Conservation (phyloP, 495 filamentous ascomycete genomes). For the Cairneyella variabilis region DNA sequence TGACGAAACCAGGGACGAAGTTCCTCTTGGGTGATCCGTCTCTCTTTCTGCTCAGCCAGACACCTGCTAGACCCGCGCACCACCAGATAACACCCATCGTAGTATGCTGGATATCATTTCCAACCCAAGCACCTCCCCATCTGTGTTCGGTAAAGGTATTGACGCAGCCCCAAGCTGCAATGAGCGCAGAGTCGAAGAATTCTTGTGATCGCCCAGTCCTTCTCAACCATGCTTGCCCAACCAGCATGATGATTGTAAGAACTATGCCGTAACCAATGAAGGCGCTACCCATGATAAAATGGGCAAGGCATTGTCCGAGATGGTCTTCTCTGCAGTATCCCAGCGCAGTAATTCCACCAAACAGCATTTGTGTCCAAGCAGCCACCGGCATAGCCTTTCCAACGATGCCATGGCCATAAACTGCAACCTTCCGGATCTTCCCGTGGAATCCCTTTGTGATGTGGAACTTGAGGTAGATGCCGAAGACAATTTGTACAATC, state of each 20-base stretch:
- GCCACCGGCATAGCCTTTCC: slow-evolving; percentile 85
- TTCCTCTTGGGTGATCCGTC: slow-evolving; percentile 88
- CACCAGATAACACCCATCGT: slow-evolving; percentile 98
- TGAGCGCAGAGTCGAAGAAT: slow-evolving; percentile 91
- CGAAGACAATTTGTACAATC: slow-evolving; percentile 70
- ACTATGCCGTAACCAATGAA: slow-evolving; percentile 93
- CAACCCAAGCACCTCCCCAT: slow-evolving; percentile 88
- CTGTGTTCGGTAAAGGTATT: slow-evolving; percentile 98
- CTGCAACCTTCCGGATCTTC: slow-evolving; percentile 66
- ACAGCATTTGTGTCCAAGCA: slow-evolving; percentile 93
- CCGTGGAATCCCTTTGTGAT: slow-evolving; percentile 78
- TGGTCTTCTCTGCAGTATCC: slow-evolving; percentile 96
- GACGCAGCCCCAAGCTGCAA: slow-evolving; percentile 90
- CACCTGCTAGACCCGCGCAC: slow-evolving; percentile 83
- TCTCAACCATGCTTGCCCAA: slow-evolving; percentile 83
- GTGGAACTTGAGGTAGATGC: slow-evolving; percentile 86
- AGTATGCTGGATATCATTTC: slow-evolving; percentile 95
- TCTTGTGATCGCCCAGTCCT: slow-evolving; percentile 87
- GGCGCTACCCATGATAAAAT: slow-evolving; percentile 97
- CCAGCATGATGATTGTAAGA: slow-evolving; percentile 79
- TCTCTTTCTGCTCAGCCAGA: slow-evolving; percentile 83
- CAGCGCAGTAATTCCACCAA: slow-evolving; percentile 88
- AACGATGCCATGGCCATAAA: slow-evolving; percentile 71
- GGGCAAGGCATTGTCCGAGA: slow-evolving; percentile 86
- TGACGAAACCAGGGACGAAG: slow-evolving; percentile 85